Evolutionary conservation across 805 yeast species (phyloP).

Genomic region (Suhomyces emberorum): DNA sequence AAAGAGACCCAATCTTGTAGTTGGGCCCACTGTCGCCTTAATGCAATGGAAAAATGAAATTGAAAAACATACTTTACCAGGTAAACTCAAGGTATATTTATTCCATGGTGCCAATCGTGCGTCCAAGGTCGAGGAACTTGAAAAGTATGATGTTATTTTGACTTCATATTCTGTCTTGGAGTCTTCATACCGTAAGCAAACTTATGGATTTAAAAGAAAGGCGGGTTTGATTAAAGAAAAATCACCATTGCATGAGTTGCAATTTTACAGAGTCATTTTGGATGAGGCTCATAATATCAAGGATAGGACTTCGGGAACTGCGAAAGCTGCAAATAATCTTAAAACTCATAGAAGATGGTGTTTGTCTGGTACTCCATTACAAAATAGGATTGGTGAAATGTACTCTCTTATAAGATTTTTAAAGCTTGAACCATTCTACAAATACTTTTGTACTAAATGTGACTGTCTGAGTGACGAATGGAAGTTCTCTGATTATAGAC

Average conservation of each 20-base stretch:
- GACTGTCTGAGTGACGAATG: slow-evolving; percentile 79
- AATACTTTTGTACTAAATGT: slow-evolving; percentile 91
- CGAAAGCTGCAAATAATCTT: slow-evolving; percentile 81
- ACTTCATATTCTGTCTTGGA: slow-evolving; percentile 94
- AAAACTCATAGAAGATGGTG: slow-evolving; percentile 82
- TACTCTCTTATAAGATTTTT: slow-evolving; percentile 87
- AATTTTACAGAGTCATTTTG: slow-evolving; percentile 79
- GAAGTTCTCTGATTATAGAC: slow-evolving; percentile 79
- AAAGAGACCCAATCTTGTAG: slow-evolving; percentile 77
- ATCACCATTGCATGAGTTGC: slow-evolving; percentile 68
- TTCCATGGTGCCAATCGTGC: slow-evolving; percentile 87
- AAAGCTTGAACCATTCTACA: slow-evolving; percentile 79
- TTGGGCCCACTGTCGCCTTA: slow-evolving; percentile 97
- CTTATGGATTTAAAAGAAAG: slow-evolving; percentile 77
- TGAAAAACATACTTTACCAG: slow-evolving; percentile 69
- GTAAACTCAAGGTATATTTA: slow-evolving; percentile 60
- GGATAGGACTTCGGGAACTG: slow-evolving; percentile 90
- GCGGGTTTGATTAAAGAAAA: slow-evolving; percentile 67
- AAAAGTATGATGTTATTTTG: slow-evolving; percentile 70
- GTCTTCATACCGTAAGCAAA: slow-evolving; percentile 78
- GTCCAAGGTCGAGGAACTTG: slow-evolving; percentile 51
- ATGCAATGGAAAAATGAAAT: slow-evolving; percentile 98
- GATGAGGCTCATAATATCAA: slow-evolving; percentile 99
- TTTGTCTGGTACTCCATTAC: slow-evolving; percentile 93
- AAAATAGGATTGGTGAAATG: slow-evolving; percentile 94